These are phyloP conservation scores for Microcyclosporella mali DNA, from an alignment of 2,329 filamentous ascomycete genomes.

Conservation along the genomic window DNA sequence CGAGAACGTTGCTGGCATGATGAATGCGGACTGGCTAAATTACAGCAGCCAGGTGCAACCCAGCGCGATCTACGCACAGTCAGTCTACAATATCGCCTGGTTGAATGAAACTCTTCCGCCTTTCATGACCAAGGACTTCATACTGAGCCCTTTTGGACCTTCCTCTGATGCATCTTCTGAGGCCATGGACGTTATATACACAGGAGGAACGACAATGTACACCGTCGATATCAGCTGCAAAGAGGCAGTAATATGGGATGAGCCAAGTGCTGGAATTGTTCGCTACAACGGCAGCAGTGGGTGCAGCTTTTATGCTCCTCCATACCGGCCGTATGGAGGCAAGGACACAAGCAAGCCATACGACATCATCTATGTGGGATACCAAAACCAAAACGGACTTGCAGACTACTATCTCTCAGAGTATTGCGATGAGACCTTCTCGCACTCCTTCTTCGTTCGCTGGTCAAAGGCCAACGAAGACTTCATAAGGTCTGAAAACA, in stretches of 20 bases:
- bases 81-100: constrained; percentile 43
- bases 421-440: constrained; percentile 29
- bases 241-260: constrained; percentile 8
- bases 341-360: constrained; percentile 22
- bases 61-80: constrained; percentile 38
- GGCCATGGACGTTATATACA: constrained; percentile 2
- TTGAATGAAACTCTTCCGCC: constrained; percentile 40
- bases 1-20: neutral
- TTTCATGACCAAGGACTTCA: constrained; percentile 42
- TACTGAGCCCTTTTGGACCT: constrained; percentile 40
- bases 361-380: constrained; percentile 41
- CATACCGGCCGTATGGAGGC: constrained; percentile 34
- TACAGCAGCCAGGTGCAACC: constrained; percentile 30
- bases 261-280: neutral
- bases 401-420: constrained; percentile 29
- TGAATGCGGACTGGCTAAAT: constrained; percentile 25
- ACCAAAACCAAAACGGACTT: constrained; percentile 30
- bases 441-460: constrained; percentile 38
- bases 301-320: constrained; percentile 17
- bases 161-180: neutral
- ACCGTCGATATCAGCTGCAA: constrained; percentile 33
- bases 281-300: constrained; percentile 23
- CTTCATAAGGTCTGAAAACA: neutral
- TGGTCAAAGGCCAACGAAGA: constrained; percentile 19
- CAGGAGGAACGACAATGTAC: constrained; percentile 28